Conservation (phyloP, 208 protist species). For the Perkinsela sp. region DNA sequence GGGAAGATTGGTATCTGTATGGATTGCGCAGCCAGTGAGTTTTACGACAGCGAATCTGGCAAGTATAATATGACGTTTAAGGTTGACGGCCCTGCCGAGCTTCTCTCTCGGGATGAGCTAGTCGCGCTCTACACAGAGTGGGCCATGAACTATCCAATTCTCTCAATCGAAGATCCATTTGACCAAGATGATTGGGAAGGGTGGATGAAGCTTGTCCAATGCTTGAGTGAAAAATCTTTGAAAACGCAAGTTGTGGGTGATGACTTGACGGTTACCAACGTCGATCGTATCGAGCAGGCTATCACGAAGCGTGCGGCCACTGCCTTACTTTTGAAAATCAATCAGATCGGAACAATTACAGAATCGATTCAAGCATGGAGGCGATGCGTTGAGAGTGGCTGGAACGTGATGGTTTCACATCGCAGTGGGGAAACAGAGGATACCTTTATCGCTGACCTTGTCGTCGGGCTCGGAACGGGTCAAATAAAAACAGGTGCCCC, state of each 20-base stretch:
- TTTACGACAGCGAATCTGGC: slow-evolving; percentile 67
- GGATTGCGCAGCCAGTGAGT: slow-evolving; percentile 94
- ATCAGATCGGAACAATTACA: slow-evolving; percentile 93
- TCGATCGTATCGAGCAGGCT: slow-evolving; percentile 72
- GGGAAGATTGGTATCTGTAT: slow-evolving; percentile 87
- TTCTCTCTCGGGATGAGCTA: slow-evolving; percentile 37
- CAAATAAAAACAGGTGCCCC: slow-evolving; percentile 98
- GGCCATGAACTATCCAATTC: slow-evolving; percentile 68
- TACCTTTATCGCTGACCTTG: slow-evolving; percentile 93
- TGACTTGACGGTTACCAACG: slow-evolving; percentile 91
- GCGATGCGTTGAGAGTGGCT: slow-evolving; percentile 37
- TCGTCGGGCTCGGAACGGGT: slow-evolving; percentile 75
- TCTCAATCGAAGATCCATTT: slow-evolving; percentile 97
- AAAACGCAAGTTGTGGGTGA: slow-evolving; percentile 84
- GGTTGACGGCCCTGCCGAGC: slow-evolving; percentile 23
- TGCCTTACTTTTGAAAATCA: slow-evolving; percentile 93
- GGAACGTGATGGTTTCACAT: slow-evolving; percentile 72
- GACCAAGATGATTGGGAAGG: slow-evolving; percentile 89
- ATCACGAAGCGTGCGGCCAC: slow-evolving; percentile 73
- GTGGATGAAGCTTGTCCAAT: slow-evolving; percentile 44
- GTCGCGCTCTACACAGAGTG: slow-evolving; percentile 68
- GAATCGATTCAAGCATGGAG: slow-evolving; percentile 83
- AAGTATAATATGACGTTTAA: slow-evolving; percentile 94
- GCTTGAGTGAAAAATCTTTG: slow-evolving; percentile 16
- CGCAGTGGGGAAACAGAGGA: slow-evolving; percentile 93